A percentile compares a stretch with the other conserved stretches of the same genome.
Conservation (phyloP, 805 yeast species). For the Lipomyces starkeyi region DNA sequence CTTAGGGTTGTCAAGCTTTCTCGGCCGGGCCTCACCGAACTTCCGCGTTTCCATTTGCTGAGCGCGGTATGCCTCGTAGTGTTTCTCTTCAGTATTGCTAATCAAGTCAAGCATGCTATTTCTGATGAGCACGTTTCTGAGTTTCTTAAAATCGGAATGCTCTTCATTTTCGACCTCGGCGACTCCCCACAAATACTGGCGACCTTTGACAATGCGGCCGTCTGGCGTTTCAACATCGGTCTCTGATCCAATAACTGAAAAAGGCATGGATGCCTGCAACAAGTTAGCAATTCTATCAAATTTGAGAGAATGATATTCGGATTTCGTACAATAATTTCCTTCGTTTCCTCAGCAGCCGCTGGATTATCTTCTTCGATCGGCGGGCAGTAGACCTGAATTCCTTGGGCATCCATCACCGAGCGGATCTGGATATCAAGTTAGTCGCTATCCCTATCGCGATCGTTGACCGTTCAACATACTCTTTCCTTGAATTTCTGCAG, state of each 20-base stretch:
- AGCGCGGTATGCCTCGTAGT: conserved; percentile 72
- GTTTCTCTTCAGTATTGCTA: conserved; percentile 68
- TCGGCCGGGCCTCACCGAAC: conserved; percentile 49
- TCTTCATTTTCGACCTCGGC: conserved; percentile 79
- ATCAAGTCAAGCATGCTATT: conserved; percentile 80
- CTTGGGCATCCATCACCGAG: conserved; percentile 57
- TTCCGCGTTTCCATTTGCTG: conserved; percentile 60
- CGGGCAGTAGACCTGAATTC: conserved; percentile 62
- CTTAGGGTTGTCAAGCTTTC: conserved; percentile 73
- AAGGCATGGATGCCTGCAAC: conserved; percentile 62
- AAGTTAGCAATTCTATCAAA: conserved; percentile 18
- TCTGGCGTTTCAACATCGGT: conserved; percentile 52
- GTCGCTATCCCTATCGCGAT: not conserved
- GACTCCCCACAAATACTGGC: conserved; percentile 84
- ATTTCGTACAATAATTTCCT: conserved; percentile 28
- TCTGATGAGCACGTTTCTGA: conserved; percentile 69
- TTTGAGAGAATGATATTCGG: not conserved
- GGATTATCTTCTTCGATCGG: conserved; percentile 51
- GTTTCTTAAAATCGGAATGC: conserved; percentile 75
- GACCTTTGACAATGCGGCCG: conserved; percentile 66
- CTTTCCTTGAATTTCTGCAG: conserved; percentile 58
- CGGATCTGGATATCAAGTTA: conserved; percentile 47
- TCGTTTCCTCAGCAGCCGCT: conserved; percentile 41
- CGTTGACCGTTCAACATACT: conserved; percentile 16
- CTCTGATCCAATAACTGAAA: conserved; percentile 72